These are phyloP conservation scores for Cadophora sp. DNA, from an alignment of 2,329 filamentous ascomycete species.

Conservation along the genomic window DNA sequence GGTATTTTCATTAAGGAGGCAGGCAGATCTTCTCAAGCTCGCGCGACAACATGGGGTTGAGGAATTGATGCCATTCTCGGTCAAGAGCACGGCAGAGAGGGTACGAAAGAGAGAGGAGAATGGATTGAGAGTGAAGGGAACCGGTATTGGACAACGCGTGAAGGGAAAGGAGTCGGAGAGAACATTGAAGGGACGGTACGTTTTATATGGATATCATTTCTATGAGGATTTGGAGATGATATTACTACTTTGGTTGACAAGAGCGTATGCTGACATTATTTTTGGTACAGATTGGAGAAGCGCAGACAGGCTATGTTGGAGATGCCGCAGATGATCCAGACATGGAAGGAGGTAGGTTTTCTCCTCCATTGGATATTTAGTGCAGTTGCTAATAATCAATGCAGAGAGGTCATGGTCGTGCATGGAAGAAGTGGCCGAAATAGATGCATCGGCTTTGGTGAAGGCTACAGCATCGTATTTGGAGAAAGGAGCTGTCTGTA, in stretches of 20 bases:
- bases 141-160: constrained; percentile 88
- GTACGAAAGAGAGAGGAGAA: constrained; percentile 77
- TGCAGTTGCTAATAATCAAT: constrained; percentile 46
- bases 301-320: constrained; percentile 90
- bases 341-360: constrained; percentile 85
- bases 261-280: constrained; percentile 26
- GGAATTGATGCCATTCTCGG: constrained; percentile 77
- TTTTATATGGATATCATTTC: constrained; percentile 34
- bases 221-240: not conserved
- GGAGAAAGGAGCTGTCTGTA: constrained; percentile 32
- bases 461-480: not conserved
- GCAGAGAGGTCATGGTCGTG: constrained; percentile 73
- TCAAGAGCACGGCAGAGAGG: constrained; percentile 76
- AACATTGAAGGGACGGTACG: constrained; percentile 76
- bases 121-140: constrained; percentile 87
- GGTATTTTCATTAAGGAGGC: constrained; percentile 80
- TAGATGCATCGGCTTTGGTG: constrained; percentile 29
- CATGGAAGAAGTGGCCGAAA: constrained; percentile 78
- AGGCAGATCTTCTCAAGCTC: constrained; percentile 90
- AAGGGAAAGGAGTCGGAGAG: constrained; percentile 97
- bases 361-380: not conserved
- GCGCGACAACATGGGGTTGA: constrained; percentile 81
- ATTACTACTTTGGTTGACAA: not conserved
- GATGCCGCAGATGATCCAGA: constrained; percentile 90
- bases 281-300: constrained; percentile 74